Evolutionary conservation across 805 yeast species (phyloP).

Genomic region (Lipomyces orientalis): DNA sequence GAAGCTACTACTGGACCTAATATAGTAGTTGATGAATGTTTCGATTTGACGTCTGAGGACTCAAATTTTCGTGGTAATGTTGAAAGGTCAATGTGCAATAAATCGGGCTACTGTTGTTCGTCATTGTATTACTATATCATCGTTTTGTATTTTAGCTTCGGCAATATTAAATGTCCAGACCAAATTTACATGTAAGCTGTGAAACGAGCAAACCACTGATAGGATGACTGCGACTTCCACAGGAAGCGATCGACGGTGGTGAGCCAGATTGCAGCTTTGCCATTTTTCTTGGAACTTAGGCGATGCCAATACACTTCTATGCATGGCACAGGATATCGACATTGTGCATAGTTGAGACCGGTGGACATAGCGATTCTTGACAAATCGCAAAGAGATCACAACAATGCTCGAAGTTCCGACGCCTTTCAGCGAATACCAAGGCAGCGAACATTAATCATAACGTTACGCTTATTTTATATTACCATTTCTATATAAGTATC

Average conservation of each 20-base stretch:
- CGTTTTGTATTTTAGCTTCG: slow-evolving; percentile 2
- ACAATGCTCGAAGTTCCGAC: not conserved
- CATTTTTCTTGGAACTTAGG: slow-evolving; percentile 19
- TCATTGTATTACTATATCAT: slow-evolving; percentile 6
- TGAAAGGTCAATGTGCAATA: not conserved
- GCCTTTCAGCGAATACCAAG: not conserved
- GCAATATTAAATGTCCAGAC: not conserved
- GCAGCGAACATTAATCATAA: not conserved
- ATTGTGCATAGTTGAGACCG: not conserved
- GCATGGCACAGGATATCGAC: not conserved
- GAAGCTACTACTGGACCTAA: not conserved
- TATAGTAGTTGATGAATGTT: not conserved
- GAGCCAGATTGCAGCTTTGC: slow-evolving; percentile 23
- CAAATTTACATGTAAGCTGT: slow-evolving; percentile 17
- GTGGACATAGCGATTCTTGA: not conserved
- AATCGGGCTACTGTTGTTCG: not conserved
- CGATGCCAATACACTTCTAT: not conserved
- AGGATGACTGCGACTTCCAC: not conserved
- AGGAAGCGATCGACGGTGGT: not conserved
- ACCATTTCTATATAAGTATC: not conserved
- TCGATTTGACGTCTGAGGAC: not conserved
- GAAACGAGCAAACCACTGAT: slow-evolving; percentile 19
- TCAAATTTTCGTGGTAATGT: not conserved
- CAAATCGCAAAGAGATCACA: not conserved
- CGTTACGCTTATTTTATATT: not conserved